Percentiles rank a stretch among this genome's conserved stretches.
These are phyloP conservation scores for Obba rivulosa DNA, from an alignment of 768 basidiomycete genomes.

Conservation along the genomic window DNA sequence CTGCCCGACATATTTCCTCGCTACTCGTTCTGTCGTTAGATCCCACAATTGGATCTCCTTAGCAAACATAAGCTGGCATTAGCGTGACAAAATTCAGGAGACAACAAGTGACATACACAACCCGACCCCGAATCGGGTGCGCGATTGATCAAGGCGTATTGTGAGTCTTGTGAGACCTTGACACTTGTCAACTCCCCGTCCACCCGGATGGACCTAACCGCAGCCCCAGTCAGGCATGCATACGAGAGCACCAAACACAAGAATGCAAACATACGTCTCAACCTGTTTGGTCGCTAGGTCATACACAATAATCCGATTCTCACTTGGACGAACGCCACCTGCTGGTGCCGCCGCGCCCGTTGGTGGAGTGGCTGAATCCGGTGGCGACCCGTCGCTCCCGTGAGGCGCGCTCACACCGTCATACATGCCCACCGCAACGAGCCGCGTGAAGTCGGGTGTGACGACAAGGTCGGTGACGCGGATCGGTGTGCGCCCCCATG, in stretches of 20 bases:
- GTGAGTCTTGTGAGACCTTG: slow-evolving; percentile 80
- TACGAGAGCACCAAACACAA: neutral
- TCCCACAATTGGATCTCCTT: slow-evolving; percentile 94
- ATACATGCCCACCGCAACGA: slow-evolving; percentile 82
- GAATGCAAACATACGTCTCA: slow-evolving; percentile 50
- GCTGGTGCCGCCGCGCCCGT: slow-evolving; percentile 8
- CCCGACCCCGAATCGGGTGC: slow-evolving; percentile 68
- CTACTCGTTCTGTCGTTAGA: slow-evolving; percentile 59
- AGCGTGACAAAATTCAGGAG: slow-evolving; percentile 1
- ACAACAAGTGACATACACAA: slow-evolving; percentile 13
- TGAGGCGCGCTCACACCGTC: slow-evolving; percentile 17
- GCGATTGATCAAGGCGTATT: slow-evolving; percentile 81
- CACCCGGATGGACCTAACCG: slow-evolving; percentile 52
- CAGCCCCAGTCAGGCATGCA: neutral
- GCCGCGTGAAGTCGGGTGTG: slow-evolving; percentile 75
- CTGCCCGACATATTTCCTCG: slow-evolving; percentile 84
- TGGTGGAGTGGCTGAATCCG: slow-evolving; percentile 9
- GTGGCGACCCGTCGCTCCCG: neutral
- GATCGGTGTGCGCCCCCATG: slow-evolving; percentile 66
- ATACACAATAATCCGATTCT: slow-evolving; percentile 67
- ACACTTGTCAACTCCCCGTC: slow-evolving; percentile 86
- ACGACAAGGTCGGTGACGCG: slow-evolving; percentile 85
- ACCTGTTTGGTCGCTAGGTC: slow-evolving; percentile 63
- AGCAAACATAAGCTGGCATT: too few species aligned
- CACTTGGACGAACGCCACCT: slow-evolving; percentile 20